Evolutionary conservation across 2,329 filamentous ascomycete genomes (phyloP), one percentile per base, ranked within the genome.

Genomic region (Diaporthe sp.): DNA sequence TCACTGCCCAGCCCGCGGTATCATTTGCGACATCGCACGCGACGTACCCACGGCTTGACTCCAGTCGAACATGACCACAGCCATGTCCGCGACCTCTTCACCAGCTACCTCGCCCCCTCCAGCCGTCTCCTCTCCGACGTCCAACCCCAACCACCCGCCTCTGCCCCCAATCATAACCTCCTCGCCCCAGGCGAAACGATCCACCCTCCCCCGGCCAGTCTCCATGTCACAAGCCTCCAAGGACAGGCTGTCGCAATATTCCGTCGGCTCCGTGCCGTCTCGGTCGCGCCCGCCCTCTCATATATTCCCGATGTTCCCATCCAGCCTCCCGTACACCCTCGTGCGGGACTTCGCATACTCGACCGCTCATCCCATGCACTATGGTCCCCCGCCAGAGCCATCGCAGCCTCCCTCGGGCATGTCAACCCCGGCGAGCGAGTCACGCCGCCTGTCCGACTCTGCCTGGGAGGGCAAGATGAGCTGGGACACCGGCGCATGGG

Each of bases 261-360:
- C 94, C 78, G 92, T 89, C 80, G 87, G 91, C 76, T 96, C 94
- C 22, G 89, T 88, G 76, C 90, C 90, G 70, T 89, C 90, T 77
- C 91, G 93, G 77, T 98, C 95, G 78, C 92, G 95, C 76, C 95
- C 95, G 28, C 89, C 90, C 74, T 98, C 95, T n/a, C 91, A 94
- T 81, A 89, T 94, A 77, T 96, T 97, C 81, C 94, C 95, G 22
- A 88, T 94, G 80, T 97, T 95, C 84, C 93, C 95, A 80, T 97
- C 95, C 75, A 98, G 92, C 82, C 90, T 98, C 25, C 85, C 94
- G 9, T 98, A 98, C 84, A 92, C 95, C n/a, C 88, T 95, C 60
- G 96, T 99, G 78, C 94, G 97, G 81, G 97, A 99, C 88, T 99
- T 98, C 86, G 97, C 97, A 79, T 99, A 98, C 83, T 92, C 95